phyloP scores from a whole-genome alignment of 2,329 filamentous ascomycete species.

The Diaporthe humulicola region DNA sequence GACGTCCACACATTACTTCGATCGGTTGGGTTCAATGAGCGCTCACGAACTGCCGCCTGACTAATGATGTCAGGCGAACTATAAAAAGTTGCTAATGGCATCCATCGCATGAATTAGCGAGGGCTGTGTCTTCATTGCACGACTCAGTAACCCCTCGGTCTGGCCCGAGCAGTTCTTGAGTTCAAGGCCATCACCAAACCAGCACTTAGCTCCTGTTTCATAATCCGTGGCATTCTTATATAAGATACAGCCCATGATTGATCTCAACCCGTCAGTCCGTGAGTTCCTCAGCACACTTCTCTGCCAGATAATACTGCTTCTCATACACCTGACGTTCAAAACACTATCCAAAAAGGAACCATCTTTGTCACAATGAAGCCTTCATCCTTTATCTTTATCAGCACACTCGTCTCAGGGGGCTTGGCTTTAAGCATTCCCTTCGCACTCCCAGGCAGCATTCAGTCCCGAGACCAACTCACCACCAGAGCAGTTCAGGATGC shows the following conservation, averaged over 20 bases:
- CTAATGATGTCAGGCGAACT: constrained; percentile 1
- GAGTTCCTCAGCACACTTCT: neutral
- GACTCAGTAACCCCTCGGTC: neutral
- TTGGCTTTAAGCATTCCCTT: neutral
- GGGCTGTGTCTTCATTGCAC: neutral
- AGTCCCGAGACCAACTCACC: neutral
- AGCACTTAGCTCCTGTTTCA: constrained; percentile 3
- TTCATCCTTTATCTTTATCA: neutral
- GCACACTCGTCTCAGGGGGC: neutral
- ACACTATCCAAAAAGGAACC: too few relatives aligned
- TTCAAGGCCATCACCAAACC: neutral
- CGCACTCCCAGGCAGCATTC: neutral
- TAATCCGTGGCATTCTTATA: constrained; percentile 1
- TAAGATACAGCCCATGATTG: neutral
- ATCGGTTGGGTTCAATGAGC: neutral
- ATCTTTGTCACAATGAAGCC: neutral
- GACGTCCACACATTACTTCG: neutral
- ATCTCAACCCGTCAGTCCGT: rapidly evolving
- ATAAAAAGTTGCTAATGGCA: neutral
- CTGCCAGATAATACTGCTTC: neutral
- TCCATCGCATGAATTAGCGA: neutral
- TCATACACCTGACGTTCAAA: neutral
- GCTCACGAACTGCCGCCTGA: neutral
- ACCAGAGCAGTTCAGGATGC: neutral
- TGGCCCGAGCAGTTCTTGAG: neutral